Percentiles rank a stretch among this genome's conserved stretches.
These are phyloP conservation scores for Talaromyces nanjingensis DNA, from an alignment of 495 filamentous ascomycete species.

Conservation along the genomic window DNA sequence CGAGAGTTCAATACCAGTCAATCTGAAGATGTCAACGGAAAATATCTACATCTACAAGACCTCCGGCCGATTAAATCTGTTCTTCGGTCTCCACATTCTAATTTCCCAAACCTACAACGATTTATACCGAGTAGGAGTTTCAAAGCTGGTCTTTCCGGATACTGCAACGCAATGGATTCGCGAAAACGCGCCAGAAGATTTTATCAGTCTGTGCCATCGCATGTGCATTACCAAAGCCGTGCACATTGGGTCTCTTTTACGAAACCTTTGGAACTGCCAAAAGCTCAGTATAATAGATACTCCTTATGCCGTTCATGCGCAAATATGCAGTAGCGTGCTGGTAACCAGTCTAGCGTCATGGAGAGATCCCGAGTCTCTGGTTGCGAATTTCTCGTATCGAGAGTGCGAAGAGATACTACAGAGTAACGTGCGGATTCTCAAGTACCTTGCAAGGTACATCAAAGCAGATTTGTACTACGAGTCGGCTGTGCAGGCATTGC, in stretches of 20 bases:
- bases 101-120: constrained; percentile 3
- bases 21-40: constrained; percentile 1
- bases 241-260: not conserved
- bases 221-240: not conserved
- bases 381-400: not conserved
- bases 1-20: constrained; percentile 1
- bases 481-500: constrained; percentile 1
- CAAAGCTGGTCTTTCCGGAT: not conserved
- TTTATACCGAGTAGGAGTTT: not conserved
- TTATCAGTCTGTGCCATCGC: not conserved
- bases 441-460: constrained; percentile 1
- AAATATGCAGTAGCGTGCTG: constrained; percentile 5
- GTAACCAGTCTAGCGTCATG: not conserved
- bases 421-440: not conserved
- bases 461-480: constrained; percentile 4
- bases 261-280: not conserved
- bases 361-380: not conserved
- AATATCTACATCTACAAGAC: constrained; percentile 8
- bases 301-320: constrained; percentile 2
- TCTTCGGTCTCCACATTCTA: constrained; percentile 2
- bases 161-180: not conserved
- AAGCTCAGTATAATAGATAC: constrained; percentile 1
- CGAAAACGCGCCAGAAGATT: not conserved
- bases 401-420: not conserved
- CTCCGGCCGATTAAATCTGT: constrained; percentile 4